Evolutionary conservation across 2,329 filamentous ascomycete genomes (phyloP).

Genomic region (Beauveria scarabaeidicola): DNA sequence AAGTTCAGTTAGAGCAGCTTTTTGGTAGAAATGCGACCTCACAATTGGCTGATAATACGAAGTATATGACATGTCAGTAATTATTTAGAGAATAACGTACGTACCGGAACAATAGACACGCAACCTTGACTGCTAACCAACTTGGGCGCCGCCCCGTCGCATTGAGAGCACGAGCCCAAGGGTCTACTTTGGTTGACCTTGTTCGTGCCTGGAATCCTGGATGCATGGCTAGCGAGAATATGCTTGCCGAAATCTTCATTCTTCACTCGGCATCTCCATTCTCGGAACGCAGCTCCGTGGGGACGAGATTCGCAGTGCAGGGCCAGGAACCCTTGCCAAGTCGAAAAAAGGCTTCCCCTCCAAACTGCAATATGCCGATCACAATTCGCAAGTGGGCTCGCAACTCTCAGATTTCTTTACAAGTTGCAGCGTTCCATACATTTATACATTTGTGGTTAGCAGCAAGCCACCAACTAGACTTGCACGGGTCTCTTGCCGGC

Average conservation of each 20-base stretch:
- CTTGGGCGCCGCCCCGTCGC: background rate
- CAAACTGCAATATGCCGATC: background rate
- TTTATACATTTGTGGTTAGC: background rate
- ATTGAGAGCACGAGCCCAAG: background rate
- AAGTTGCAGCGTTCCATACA: background rate
- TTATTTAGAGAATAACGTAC: too few relatives aligned
- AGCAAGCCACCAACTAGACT: background rate
- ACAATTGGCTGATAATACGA: too few relatives aligned
- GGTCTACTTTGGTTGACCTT: background rate
- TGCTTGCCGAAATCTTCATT: background rate
- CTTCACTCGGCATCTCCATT: background rate
- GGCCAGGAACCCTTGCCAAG: background rate
- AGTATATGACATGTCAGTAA: too few relatives aligned
- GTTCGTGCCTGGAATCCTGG: too few relatives aligned
- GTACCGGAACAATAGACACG: background rate
- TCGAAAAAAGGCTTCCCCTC: background rate
- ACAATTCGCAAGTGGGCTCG: background rate
- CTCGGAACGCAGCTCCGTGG: background rate
- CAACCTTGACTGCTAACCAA: background rate
- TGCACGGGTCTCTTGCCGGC: background rate
- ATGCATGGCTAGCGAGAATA: background rate
- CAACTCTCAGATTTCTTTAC: background rate
- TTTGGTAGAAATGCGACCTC: too few relatives aligned
- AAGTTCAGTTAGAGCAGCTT: too few relatives aligned
- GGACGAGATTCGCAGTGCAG: background rate